Percentiles rank a stretch among this genome's conserved stretches.
phyloP scores from a whole-genome alignment of 257 asterid genomes.

The Solanum phureja region DNA sequence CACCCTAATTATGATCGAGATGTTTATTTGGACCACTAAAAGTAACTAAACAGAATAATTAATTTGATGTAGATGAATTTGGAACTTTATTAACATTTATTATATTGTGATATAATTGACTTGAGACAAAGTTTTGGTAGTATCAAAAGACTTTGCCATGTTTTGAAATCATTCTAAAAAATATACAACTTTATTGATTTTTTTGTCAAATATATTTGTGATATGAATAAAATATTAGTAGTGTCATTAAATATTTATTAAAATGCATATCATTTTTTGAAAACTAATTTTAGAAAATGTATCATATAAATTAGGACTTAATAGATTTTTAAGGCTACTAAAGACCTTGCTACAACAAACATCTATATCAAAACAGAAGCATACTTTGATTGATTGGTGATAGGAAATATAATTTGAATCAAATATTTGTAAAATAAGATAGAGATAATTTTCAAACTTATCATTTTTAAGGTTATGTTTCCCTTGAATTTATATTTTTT shows the following conservation, averaged over 20 bases:
- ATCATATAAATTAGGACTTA: too few relatives aligned
- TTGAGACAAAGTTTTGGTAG: too few relatives aligned
- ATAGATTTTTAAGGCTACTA: too few relatives aligned
- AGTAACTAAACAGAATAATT: not conserved
- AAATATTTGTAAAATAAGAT: not conserved
- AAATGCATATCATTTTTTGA: not conserved
- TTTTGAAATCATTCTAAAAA: too few relatives aligned
- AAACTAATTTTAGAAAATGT: too few relatives aligned
- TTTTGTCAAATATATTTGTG: too few relatives aligned
- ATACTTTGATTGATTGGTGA: not conserved
- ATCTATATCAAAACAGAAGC: not conserved
- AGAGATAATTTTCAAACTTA: not conserved
- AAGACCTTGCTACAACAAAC: not conserved
- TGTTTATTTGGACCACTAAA: not conserved
- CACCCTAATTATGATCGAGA: not conserved
- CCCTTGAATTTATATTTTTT: not conserved
- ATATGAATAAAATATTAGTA: too few relatives aligned
- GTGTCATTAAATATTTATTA: too few relatives aligned
- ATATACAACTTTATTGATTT: too few relatives aligned
- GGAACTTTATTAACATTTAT: too few relatives aligned
- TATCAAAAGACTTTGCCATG: too few relatives aligned
- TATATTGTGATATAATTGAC: not conserved
- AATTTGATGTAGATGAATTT: not conserved
- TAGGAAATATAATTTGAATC: not conserved
- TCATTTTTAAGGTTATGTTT: not conserved